Conservation (phyloP, 176 grass and related monocot species). For the Saccharum officinarum region DNA sequence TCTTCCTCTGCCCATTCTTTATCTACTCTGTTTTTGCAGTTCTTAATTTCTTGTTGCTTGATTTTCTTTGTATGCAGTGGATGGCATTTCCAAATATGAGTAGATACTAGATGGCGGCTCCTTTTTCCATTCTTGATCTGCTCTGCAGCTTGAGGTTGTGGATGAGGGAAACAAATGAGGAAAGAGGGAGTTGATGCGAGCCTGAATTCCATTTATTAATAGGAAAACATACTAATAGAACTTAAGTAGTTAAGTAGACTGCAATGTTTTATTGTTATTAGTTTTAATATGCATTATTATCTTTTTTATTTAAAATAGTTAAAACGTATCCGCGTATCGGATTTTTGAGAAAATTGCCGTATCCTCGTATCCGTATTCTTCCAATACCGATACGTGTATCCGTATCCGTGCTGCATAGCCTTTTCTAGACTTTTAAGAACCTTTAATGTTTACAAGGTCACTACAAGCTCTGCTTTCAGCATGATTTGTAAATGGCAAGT, state of each 20-base stretch:
- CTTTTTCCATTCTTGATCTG: too few relatives aligned
- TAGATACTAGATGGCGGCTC: too few relatives aligned
- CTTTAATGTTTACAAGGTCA: neutral
- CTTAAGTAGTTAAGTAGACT: neutral
- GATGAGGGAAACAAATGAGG: neutral
- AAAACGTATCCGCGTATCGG: too few relatives aligned
- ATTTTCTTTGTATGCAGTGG: neutral
- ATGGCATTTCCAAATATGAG: neutral
- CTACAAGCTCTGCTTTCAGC: slow-evolving; percentile 22
- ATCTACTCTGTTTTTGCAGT: neutral
- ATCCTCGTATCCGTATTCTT: too few relatives aligned
- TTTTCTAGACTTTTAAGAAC: neutral
- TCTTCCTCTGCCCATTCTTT: neutral
- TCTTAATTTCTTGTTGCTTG: neutral
- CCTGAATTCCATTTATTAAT: neutral
- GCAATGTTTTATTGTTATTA: too few relatives aligned
- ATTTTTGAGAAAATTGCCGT: too few relatives aligned
- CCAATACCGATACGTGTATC: neutral
- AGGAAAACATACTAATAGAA: neutral
- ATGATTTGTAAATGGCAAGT: slow-evolving; percentile 7
- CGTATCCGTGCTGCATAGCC: too few relatives aligned
- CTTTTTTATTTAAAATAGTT: too few relatives aligned
- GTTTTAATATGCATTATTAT: too few relatives aligned
- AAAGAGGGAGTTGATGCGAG: neutral
- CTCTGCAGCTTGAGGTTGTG: too few relatives aligned